Evolutionary conservation across 140 eudicot genomes (phyloP), one percentile per base, ranked within the genome.

Genomic region (Senecio squalidus): DNA sequence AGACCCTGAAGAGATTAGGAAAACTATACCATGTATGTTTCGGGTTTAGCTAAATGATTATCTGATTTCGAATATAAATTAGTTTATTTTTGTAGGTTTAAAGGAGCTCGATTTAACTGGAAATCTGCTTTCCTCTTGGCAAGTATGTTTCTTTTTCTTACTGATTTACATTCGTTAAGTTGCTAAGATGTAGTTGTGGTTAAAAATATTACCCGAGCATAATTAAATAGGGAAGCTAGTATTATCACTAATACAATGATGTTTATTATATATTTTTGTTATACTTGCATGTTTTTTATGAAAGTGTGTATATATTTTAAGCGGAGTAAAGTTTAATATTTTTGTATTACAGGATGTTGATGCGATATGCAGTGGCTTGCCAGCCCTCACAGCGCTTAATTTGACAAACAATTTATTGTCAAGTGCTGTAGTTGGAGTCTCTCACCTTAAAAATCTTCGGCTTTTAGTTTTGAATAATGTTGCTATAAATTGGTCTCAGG

Each of bases 31-130:
- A 50, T 78, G 98, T 91, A 62, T 83, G 95, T 15, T 61, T 55
- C 13, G 4, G 47, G 2, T 40, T 4, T 40, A 40, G 14, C 5
- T 40, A 14, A 40, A 40, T 40, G 4, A 40, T 40, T 40, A 40
- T 40, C 46, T 40, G 46, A 40, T 40, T 40, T 40, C 15, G 46
- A 14, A 10, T 31, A 31, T 31, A n/a, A n/a, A n/a, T n/a, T n/a
- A n/a, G 51, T 40, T 27, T 47, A 34, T 24, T 55, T 22, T 50
- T 74, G 87, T 96, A 91, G 98, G 77, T 58, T 57, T 91, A 22
- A 86, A 84, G 87, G 96, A 86, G 88, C 98, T 91, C 13, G 98
- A 91, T 72, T 78, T 91, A 84, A 81, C 94, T 64, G 98, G 98
- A 74, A 91, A 86, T 64, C 74, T 91, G 70, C 86, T 91, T 47